Evolutionary conservation across 1,139 yeast genomes (phyloP).

Genomic region (Pichia sp.): DNA sequence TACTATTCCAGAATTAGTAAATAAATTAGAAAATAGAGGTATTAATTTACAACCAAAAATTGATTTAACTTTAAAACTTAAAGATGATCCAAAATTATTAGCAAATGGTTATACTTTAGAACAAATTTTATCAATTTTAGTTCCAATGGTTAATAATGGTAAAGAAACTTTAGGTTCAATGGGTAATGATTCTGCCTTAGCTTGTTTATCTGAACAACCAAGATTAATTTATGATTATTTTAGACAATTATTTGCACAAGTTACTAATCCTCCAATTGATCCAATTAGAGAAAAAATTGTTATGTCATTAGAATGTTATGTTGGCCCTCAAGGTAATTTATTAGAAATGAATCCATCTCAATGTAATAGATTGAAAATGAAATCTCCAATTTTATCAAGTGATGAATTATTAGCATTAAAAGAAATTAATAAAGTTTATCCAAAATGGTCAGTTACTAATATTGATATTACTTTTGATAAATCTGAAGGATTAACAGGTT

Average conservation of each 20-base stretch:
- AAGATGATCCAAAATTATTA: slow-evolving; percentile 73
- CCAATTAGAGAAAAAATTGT: slow-evolving; percentile 96
- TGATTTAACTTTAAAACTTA: slow-evolving; percentile 42
- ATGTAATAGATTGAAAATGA: slow-evolving; percentile 79
- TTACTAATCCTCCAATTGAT: slow-evolving; percentile 97
- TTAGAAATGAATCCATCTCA: slow-evolving; percentile 89
- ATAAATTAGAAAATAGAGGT: slow-evolving; percentile 50
- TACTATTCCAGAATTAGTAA: slow-evolving; percentile 67
- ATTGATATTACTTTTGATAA: slow-evolving; percentile 90
- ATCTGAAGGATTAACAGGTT: slow-evolving; percentile 78
- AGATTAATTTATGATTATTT: slow-evolving; percentile 87
- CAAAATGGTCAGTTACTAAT: slow-evolving; percentile 75
- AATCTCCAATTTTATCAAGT: slow-evolving; percentile 75
- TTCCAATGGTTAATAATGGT: slow-evolving; percentile 90
- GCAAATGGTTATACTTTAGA: slow-evolving; percentile 93
- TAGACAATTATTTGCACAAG: slow-evolving; percentile 96
- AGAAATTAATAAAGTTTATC: slow-evolving; percentile 67
- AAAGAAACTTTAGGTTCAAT: slow-evolving; percentile 95
- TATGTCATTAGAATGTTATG: slow-evolving; percentile 94
- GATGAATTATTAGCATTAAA: slow-evolving; percentile 69
- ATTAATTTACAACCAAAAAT: slow-evolving; percentile 33
- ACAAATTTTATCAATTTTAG: slow-evolving; percentile 75
- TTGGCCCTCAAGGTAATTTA: slow-evolving; percentile 96
- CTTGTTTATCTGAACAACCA: slow-evolving; percentile 92
- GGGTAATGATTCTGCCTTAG: slow-evolving; percentile 98